Conservation (phyloP, 257 asterid species). For the Ocimum tenuiflorum region DNA sequence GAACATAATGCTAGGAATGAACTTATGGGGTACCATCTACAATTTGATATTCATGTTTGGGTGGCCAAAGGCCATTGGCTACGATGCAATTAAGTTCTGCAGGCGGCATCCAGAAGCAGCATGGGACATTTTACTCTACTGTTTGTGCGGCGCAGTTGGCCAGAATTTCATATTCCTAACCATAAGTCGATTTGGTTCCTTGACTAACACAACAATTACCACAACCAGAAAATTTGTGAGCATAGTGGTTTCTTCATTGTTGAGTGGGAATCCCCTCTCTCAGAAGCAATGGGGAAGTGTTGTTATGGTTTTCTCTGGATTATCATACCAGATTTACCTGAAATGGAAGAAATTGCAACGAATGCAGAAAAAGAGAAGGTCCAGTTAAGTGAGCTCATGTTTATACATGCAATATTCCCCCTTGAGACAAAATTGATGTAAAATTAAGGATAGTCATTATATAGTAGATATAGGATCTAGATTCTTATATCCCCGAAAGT, state of each 20-base stretch:
- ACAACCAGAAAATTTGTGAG: slow-evolving; percentile 95
- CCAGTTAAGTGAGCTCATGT: slow-evolving; percentile 28
- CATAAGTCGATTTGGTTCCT: slow-evolving; percentile 86
- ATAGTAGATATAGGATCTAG: slow-evolving; percentile 10
- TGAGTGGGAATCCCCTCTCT: slow-evolving; percentile 85
- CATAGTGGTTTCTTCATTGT: slow-evolving; percentile 83
- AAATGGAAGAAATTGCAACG: slow-evolving; percentile 75
- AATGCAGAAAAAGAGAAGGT: slow-evolving; percentile 63
- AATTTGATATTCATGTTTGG: slow-evolving; percentile 86
- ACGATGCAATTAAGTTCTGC: slow-evolving; percentile 70
- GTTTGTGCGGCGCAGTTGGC: slow-evolving; percentile 95
- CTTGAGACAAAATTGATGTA: background rate
- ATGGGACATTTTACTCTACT: slow-evolving; percentile 83
- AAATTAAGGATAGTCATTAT: slow-evolving; percentile 10
- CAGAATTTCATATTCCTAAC: slow-evolving; percentile 88
- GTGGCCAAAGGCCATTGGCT: slow-evolving; percentile 75
- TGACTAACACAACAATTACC: slow-evolving; percentile 92
- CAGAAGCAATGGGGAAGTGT: slow-evolving; percentile 85
- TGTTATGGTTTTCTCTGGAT: slow-evolving; percentile 82
- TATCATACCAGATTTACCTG: slow-evolving; percentile 80
- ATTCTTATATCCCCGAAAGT: background rate
- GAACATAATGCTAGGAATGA: slow-evolving; percentile 99
- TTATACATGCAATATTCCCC: slow-evolving; percentile 7
- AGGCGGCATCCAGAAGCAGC: slow-evolving; percentile 93
- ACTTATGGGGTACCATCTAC: slow-evolving; percentile 94